Evolutionary conservation across 2,329 filamentous ascomycete genomes (phyloP), one percentile per base, ranked within the genome.

Genomic region (Colletotrichum sp.): DNA sequence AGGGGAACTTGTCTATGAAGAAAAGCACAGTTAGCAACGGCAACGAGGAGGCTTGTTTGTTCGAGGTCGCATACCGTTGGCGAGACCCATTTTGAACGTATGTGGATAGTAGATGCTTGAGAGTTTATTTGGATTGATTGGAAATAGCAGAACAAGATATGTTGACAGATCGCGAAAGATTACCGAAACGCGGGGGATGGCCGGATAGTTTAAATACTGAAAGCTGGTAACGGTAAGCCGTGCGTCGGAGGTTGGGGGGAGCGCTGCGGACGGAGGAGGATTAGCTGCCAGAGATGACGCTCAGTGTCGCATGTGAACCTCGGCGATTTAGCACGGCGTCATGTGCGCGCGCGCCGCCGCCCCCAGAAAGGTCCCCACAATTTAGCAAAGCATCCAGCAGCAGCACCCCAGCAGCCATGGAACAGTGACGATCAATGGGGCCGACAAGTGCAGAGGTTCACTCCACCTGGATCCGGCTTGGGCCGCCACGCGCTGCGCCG

Each of bases 1-100:
- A 92, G 79, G 97, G 96, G 88, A 98, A 98, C 80, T 93, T 93
- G 86, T 92, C 94, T 96, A 80, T 13, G n/a, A 8, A 57, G 32
- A 65, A 21, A 10, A 24, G 30, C 4, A 5, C 6, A 10, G n/a
- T 77, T 55, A 78, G 70, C 39, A 36, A 63, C 24, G 28, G 18
- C 7, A 36, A 24, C 28, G 49, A 13, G 32, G n/a, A 44, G 44
- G 7, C 6, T 12, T 6, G 4, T 8, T 62, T 7, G 7, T 4
- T 10, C 16, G 15, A 10, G 32, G 2, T 26, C 67, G 71, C 89
- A 80, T 88, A 95, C 94, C 91, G 87, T 94, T 93, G 86, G 93
- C 93, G 87, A 95, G 90, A 90, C 92, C 89, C 94, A 95, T 95
- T 80, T 79, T 90, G 86, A 24, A 24, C 36, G n/a, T 32, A 5